These are phyloP conservation scores for Phialophora macrospora DNA, from an alignment of 2,329 filamentous ascomycete genomes.

Conservation along the genomic window DNA sequence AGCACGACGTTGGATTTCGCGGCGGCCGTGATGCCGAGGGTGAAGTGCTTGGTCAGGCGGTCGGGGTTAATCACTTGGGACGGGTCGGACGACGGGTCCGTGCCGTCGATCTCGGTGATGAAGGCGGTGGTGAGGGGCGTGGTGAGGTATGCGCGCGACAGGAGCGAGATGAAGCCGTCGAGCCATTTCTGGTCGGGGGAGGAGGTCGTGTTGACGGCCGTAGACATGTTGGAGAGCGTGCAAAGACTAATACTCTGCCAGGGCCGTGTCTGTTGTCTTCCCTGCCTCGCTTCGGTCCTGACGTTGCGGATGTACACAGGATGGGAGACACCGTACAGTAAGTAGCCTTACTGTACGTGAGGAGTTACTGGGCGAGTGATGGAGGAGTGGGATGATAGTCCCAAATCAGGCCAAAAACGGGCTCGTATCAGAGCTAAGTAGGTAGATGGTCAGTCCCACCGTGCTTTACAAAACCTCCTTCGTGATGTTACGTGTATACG, in stretches of 20 bases:
- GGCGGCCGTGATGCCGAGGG: constrained; percentile 38
- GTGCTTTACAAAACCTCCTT: neutral
- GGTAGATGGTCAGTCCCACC: neutral
- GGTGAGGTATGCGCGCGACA: constrained; percentile 34
- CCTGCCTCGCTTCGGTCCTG: neutral
- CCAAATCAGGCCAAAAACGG: neutral
- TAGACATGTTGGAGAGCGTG: constrained; percentile 24
- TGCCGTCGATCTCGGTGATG: constrained; percentile 38
- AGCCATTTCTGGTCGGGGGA: constrained; percentile 33
- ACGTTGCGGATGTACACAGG: neutral
- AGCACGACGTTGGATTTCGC: constrained; percentile 36
- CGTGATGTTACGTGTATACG: neutral
- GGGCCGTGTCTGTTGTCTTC: neutral
- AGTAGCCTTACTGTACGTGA: too few relatives aligned
- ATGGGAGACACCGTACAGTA: neutral
- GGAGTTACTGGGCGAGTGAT: too few relatives aligned
- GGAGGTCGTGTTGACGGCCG: constrained; percentile 19
- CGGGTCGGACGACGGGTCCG: constrained; percentile 17
- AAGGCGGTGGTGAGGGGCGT: constrained; percentile 39
- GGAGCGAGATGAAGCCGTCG: constrained; percentile 38
- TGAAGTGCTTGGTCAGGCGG: constrained; percentile 37
- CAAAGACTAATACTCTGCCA: neutral
- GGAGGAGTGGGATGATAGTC: too few relatives aligned
- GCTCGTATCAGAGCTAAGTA: neutral
- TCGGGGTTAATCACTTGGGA: constrained; percentile 34